Percentiles rank a stretch among this genome's conserved stretches.
Conservation (phyloP, 768 basidiomycete species). For the Boletellus sp. region DNA sequence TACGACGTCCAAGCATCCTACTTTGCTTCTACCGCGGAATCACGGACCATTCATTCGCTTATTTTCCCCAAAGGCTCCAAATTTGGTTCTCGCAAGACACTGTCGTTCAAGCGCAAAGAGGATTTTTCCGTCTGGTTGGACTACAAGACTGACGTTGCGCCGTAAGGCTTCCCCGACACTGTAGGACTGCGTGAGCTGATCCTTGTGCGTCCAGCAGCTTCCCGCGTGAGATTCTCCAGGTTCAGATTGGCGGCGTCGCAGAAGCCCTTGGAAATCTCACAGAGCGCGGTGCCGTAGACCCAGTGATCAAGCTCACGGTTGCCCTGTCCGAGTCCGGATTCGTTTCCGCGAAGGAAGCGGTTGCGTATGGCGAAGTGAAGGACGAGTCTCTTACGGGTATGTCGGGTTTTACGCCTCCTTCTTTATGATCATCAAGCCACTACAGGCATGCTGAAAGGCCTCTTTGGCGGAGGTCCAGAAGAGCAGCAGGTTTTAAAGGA, state of each 20-base stretch:
- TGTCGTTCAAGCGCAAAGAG: conserved; percentile 81
- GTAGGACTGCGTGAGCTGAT: conserved; percentile 2
- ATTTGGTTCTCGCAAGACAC: conserved; percentile 75
- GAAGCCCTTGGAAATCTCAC: conserved; percentile 83
- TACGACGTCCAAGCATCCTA: conserved; percentile 82
- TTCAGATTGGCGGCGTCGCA: conserved; percentile 65
- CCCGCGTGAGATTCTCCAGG: conserved; percentile 71
- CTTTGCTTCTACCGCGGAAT: conserved; percentile 52
- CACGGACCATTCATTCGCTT: conserved; percentile 66
- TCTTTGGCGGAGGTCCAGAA: conserved; percentile 68
- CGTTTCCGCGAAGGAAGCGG: conserved; percentile 71
- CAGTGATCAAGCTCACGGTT: conserved; percentile 83
- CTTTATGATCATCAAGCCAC: conserved; percentile 12
- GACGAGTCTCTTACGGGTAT: conserved; percentile 73
- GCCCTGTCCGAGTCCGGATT: conserved; percentile 85
- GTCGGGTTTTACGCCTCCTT: conserved; percentile 10
- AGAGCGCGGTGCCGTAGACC: conserved; percentile 73
- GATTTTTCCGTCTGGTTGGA: conserved; percentile 78
- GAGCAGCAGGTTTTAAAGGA: conserved; percentile 30
- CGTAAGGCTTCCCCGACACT: conserved; percentile 41
- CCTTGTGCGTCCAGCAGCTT: conserved; percentile 47
- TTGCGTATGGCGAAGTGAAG: conserved; percentile 78
- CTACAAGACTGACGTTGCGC: conserved; percentile 63
- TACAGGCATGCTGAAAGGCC: conserved; percentile 78
- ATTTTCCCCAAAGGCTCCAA: conserved; percentile 80